phyloP scores from a whole-genome alignment of 73 alveolate genomes.

The Paramecium biaurelia region DNA sequence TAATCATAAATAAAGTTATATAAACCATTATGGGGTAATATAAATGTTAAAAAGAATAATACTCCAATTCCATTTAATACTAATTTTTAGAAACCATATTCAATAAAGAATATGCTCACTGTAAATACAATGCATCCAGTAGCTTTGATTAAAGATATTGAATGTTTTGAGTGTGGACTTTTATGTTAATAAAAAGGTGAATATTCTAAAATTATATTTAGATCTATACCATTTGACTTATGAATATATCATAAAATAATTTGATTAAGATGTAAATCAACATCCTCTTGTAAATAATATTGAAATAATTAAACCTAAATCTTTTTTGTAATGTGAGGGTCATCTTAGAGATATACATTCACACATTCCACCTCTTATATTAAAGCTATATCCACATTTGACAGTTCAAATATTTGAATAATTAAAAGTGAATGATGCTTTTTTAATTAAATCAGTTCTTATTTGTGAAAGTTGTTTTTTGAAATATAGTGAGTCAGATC shows the following conservation, averaged over 20 bases:
- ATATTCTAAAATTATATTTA: neutral
- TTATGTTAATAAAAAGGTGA: constrained; percentile 19
- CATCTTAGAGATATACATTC: constrained; percentile 56
- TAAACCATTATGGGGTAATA: constrained; percentile 39
- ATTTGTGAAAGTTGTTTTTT: constrained; percentile 26
- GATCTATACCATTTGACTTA: constrained; percentile 55
- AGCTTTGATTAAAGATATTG: constrained; percentile 26
- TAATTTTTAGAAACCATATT: constrained; percentile 46
- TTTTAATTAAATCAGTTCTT: constrained; percentile 13
- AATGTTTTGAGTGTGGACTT: constrained; percentile 57
- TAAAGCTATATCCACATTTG: constrained; percentile 54
- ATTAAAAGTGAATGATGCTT: constrained; percentile 49
- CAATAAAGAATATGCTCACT: constrained; percentile 37
- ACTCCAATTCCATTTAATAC: constrained; percentile 60
- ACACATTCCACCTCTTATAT: constrained; percentile 44
- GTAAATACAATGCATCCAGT: constrained; percentile 66
- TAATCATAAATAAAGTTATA: constrained; percentile 4
- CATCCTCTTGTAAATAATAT: constrained; percentile 43
- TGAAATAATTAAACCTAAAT: constrained; percentile 43
- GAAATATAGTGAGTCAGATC: constrained; percentile 49
- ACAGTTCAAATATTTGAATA: constrained; percentile 50
- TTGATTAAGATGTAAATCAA: constrained; percentile 44
- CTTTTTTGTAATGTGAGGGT: neutral
- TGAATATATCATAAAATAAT: constrained; percentile 44
- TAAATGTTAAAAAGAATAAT: constrained; percentile 35